Evolutionary conservation across 2,329 filamentous ascomycete species (phyloP), one percentile per base, ranked within the genome.

Genomic region (Neophaeococcomyces aloes): DNA sequence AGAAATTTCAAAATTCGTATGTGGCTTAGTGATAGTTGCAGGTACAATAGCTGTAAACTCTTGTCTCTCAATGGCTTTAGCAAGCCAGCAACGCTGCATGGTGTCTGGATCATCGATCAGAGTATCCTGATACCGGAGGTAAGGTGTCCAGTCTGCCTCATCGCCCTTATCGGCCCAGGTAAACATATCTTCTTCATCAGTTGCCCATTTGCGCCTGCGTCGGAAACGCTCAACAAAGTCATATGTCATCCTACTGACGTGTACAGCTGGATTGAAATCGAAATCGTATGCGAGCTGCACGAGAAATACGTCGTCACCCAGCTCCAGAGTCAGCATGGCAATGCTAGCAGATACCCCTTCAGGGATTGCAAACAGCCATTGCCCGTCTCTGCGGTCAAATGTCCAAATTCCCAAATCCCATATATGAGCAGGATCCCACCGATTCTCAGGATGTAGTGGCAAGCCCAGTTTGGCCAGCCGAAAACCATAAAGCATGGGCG

Each of bases 201-300:
- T 30, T 7, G 17, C 39, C 19, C 19, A n/a, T 7, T 25, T 13
- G 7, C 14, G 14, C 7, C 18, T 29, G 4, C 29, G 30, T 3
- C 31, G 10, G 31, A 42, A 42, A 30, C 39, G 39, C 21, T 42
- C 30, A 19, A 13, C 13, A 23, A 42, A 42, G 39, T 42, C 39
- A 13, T 34, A 25, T 21, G 39, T 42, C 30, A 42, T 35, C 31
- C 34, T 42, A 19, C 39, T 42, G 4, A 42, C 21, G 19, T 42
- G 39, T 13, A 30, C 33, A 23, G 14, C 15, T 17, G 39, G 39
- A 31, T 42, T 42, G 30, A 42, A 42, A 19, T 42, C 39, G 15
- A 42, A 42, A 21, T 42, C 39, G 21, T 25, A 42, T 7, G 30
- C 30, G 13, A 42, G 29, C 15, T 42, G 39, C 3, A 42, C n/a